Base-by-base conservation (phyloP, 192 early-diverging fungal species). In the Rhizophagus sp. region DNA sequence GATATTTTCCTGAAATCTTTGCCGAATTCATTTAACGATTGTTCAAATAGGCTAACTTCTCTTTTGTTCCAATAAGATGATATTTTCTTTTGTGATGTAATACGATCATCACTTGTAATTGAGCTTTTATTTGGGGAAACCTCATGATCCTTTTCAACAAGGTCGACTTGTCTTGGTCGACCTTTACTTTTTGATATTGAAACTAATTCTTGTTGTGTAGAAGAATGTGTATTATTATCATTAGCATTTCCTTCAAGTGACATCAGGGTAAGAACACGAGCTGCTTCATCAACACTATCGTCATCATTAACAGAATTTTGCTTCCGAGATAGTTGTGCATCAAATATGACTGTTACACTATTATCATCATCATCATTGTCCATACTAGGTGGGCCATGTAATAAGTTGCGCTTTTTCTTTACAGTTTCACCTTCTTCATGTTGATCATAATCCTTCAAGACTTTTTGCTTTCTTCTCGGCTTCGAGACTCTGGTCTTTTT, bases 51-150 rank as follows among this genome's bases (percentile, higher is more conserved):
- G 3, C 30, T 22, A 25, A 66, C 64, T 33, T 66, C 64, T 30
- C 25, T 33, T 66, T 66, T 66, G 64, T 66, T 66, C 64, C 64
- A 66, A 66, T 66, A 66, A 4, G 64, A 66, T 66, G 64, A 66
- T 66, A 30, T 66, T 25, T 33, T 66, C 30, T 66, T 66, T 30
- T 57, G 52, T 57, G 52, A 57, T 57, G 44, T 47, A 47, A 57
- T 57, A 57, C 52, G 52, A 57, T 57, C 52, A 22, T 57, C 52
- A 22, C 22, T 57, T 19, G 17, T 3, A 57, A 22, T 22, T 57
- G 52, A 57, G 15, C 15, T 57, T 57, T 65, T 65, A 24, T 30
- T 24, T 27, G 64, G 13, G 2, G 13, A 10, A 65, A 27, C 13
- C 10, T 65, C 64, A 27, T 65, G 13, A 13, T 27, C 12, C 24